Base-by-base conservation (phyloP, 495 filamentous ascomycete genomes). In the Neurospora sp. region DNA sequence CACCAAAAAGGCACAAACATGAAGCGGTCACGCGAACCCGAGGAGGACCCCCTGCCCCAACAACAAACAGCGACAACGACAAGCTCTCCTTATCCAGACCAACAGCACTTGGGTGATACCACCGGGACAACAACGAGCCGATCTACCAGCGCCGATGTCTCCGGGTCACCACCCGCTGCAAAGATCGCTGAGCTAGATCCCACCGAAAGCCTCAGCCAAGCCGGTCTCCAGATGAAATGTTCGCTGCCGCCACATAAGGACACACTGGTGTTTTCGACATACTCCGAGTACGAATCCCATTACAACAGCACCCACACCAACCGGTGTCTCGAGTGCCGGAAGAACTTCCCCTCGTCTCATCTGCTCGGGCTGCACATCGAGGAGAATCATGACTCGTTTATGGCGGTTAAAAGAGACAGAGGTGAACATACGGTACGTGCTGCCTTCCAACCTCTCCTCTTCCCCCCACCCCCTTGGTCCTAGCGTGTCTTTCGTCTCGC, bases 381-480 rank as follows among this genome's bases (percentile, higher is more conserved):
- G 75, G 96, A 99, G 81, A 93, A 92, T 73, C 96, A 99, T 83
- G 94, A 99, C 83, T 85, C 92, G 2, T 84, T 98, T 66, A 85
- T 84, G 44, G 89, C 88, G 42, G 88, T 92, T n/a, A 88, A 84
- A 73, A 86, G 88, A 75, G 94, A 92, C 66, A 86, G 88, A 59
- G 95, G 93, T 38, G 95, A 97, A 79, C 95, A 94, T 75, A 97
- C 91, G 3, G 94, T 96, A 85, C 79, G 90, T 83, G 6, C 11
- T 16, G 8, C 7, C 54, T n/a, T 31, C 20, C 37, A n/a, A 35
- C 10, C 23, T 7, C 40, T 35, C 54, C 70, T 27, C 35, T n/a
- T 40, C 39, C 1, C 12, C 5, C 12, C 20, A 70, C 20, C 69
- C 46, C 10, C 27, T 27, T 27, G 6, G 3, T 18, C 54, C 23